A percentile compares a stretch with the other conserved stretches of the same genome.
Conservation (phyloP, 1,139 yeast genomes). For the Wickerhamomyces sp. region DNA sequence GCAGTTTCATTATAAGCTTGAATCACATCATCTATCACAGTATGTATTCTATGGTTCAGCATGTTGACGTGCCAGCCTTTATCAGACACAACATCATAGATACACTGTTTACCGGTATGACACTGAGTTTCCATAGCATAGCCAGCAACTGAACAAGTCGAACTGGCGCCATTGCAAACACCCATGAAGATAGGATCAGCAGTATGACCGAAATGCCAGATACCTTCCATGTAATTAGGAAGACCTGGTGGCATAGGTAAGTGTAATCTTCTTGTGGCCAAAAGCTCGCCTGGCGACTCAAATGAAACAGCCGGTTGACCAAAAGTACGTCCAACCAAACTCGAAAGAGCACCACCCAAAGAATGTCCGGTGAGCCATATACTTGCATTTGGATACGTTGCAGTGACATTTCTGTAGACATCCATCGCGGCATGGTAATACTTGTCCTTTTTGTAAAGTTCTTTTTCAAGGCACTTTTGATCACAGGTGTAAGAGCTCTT, state of each 20-base stretch:
- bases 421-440: slow-evolving; percentile 81
- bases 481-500: slow-evolving; percentile 83
- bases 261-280: slow-evolving; percentile 80
- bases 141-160: slow-evolving; percentile 87
- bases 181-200: slow-evolving; percentile 98
- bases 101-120: slow-evolving; percentile 85
- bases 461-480: slow-evolving; percentile 79
- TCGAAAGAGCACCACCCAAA: slow-evolving; percentile 83
- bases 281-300: slow-evolving; percentile 90
- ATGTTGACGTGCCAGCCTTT: slow-evolving; percentile 89
- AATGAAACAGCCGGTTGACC: slow-evolving; percentile 88
- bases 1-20: slow-evolving; percentile 74
- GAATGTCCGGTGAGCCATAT: slow-evolving; percentile 97
- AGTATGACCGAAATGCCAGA: slow-evolving; percentile 95
- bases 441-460: slow-evolving; percentile 66
- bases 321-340: slow-evolving; percentile 79
- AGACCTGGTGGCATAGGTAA: slow-evolving; percentile 92
- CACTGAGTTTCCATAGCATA: slow-evolving; percentile 97
- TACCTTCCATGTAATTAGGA: slow-evolving; percentile 71
- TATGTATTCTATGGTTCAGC: slow-evolving; percentile 84
- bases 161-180: slow-evolving; percentile 91
- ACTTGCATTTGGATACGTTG: slow-evolving; percentile 61
- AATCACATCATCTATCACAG: slow-evolving; percentile 82
- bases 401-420: slow-evolving; percentile 67
- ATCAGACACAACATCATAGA: slow-evolving; percentile 86